These are phyloP conservation scores for Apiotrichum porosum DNA, from an alignment of 1,284 basidiomycete genomes.

Conservation along the genomic window DNA sequence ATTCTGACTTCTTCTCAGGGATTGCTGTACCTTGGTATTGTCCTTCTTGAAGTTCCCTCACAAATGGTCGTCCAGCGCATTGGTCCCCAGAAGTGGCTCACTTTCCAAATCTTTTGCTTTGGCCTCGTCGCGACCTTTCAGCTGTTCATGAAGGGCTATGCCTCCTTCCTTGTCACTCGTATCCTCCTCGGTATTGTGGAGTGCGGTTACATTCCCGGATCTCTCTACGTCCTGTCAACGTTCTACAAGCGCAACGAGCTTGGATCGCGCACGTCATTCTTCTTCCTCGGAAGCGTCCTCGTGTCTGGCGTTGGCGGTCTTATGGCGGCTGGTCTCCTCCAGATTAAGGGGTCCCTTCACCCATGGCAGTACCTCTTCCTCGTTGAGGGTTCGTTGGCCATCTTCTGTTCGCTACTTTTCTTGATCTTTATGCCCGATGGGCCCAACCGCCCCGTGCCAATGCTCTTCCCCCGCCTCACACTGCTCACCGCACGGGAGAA, in stretches of 20 bases:
- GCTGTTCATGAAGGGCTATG: slow-evolving; percentile 23
- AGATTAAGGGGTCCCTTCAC: slow-evolving; percentile 3
- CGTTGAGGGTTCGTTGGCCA: slow-evolving; percentile 25
- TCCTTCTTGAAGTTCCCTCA: slow-evolving; percentile 40
- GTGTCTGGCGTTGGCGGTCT: slow-evolving; percentile 18
- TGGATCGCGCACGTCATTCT: slow-evolving; percentile 18
- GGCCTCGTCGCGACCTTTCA: slow-evolving; percentile 31
- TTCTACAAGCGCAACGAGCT: slow-evolving; percentile 27
- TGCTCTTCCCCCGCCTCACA: slow-evolving; percentile 20
- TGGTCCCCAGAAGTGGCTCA: slow-evolving; percentile 31
- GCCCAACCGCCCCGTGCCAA: slow-evolving; percentile 14
- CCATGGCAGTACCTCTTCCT: slow-evolving; percentile 10
- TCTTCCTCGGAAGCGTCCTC: slow-evolving; percentile 21
- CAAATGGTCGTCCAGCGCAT: slow-evolving; percentile 28
- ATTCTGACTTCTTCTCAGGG: too few relatives aligned
- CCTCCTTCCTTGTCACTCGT: slow-evolving; percentile 23
- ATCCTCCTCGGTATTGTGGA: slow-evolving; percentile 23
- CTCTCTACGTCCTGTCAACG: slow-evolving; percentile 16
- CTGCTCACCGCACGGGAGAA: slow-evolving; percentile 29
- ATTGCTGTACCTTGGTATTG: slow-evolving; percentile 38
- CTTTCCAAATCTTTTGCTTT: slow-evolving; percentile 26
- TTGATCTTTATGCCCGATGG: slow-evolving; percentile 24
- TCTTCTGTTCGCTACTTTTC: slow-evolving; percentile 19
- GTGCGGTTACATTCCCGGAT: slow-evolving; percentile 22
- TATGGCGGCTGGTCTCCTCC: slow-evolving; percentile 15